Base-by-base conservation (phyloP, 305 asterid species). In the Fraxinus floribunda region DNA sequence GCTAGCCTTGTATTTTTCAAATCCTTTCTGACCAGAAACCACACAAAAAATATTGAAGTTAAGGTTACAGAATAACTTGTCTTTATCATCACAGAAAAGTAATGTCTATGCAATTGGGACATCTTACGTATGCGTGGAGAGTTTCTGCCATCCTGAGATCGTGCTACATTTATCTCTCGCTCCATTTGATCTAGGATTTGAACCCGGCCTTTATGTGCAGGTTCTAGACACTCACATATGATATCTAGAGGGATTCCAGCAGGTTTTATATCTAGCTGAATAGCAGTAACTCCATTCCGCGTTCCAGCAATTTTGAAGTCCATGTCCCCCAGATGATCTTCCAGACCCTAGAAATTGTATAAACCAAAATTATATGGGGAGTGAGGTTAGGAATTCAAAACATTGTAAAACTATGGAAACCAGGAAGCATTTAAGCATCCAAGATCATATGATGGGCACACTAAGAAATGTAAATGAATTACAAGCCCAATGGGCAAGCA, bases 261-360 rank as follows among this genome's bases (percentile, higher is more conserved):
- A 83, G 98, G 99, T 83, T 96, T 96, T 86, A 96, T 96, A 84
- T 94, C 99, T 89, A 96, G 87, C 91, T 96, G 99, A 84, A 96
- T 96, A 57, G 99, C 91, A 13, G 99, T 96, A 78, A 96, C 73
- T 83, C 99, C 99, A 83, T 89, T 90, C 78, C 94, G 93, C 66
- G 99, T 96, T 81, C 98, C 99, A 83, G 99, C 94, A 87, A 96
- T 91, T 88, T 96, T 96, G 86, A 96, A 96, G 91, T 96, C 98
- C 97, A 96, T 96, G 84, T 96, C 99, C 83, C 99, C 98, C 75
- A 96, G 86, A 89, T 96, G 99, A 91, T 96, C 99, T 88, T 96
- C 99, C 92, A 96, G 89, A 81, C 99, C 99, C 98, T 95, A 81
- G 32, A 81, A 76, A 22, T 64, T 1, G 64, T 6, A 52, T 52